Percentiles rank a stretch among this genome's conserved stretches.
phyloP scores from a whole-genome alignment of 1,139 yeast species.

The Kurtzmaniella quercitrusa region DNA sequence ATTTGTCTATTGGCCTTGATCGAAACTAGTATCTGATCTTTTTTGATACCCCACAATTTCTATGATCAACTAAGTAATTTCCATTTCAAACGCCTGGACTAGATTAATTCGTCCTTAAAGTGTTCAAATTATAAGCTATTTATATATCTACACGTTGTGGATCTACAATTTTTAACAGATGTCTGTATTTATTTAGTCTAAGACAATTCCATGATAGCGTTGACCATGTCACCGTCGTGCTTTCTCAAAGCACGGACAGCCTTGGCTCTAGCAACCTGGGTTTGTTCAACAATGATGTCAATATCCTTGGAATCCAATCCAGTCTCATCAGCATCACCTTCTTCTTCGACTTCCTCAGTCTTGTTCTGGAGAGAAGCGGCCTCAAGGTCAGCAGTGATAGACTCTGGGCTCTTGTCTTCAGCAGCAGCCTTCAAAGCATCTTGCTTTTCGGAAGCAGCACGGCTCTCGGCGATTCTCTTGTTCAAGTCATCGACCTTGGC shows the following conservation, averaged over 20 bases:
- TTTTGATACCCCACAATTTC: too few species aligned
- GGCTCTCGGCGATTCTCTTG: slow-evolving; percentile 71
- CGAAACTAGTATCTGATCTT: too few species aligned
- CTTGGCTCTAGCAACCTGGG: slow-evolving; percentile 81
- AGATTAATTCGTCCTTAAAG: too few species aligned
- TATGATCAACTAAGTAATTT: too few species aligned
- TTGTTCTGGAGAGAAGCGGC: slow-evolving; percentile 62
- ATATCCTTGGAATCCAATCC: slow-evolving; percentile 80
- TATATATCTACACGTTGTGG: too few species aligned
- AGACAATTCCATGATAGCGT: slow-evolving; percentile 89
- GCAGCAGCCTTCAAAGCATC: slow-evolving; percentile 65
- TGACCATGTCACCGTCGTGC: slow-evolving; percentile 92
- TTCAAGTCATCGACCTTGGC: slow-evolving; percentile 92
- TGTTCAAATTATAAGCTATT: too few species aligned
- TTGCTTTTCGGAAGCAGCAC: slow-evolving; percentile 42
- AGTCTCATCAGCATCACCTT: slow-evolving; percentile 69
- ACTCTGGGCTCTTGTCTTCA: slow-evolving; percentile 60
- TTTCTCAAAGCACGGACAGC: slow-evolving; percentile 88
- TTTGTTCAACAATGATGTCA: slow-evolving; percentile 82
- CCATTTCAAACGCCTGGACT: too few species aligned
- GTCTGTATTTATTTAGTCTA: too few species aligned
- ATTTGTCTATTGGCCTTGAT: too few species aligned
- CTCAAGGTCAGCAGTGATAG: slow-evolving; percentile 88
- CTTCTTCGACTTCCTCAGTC: slow-evolving; percentile 53
- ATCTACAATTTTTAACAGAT: too few species aligned